A percentile compares a stretch with the other conserved stretches of the same genome.
phyloP scores from a whole-genome alignment of 176 grass and related monocot genomes.

The Aegilops tauschii region DNA sequence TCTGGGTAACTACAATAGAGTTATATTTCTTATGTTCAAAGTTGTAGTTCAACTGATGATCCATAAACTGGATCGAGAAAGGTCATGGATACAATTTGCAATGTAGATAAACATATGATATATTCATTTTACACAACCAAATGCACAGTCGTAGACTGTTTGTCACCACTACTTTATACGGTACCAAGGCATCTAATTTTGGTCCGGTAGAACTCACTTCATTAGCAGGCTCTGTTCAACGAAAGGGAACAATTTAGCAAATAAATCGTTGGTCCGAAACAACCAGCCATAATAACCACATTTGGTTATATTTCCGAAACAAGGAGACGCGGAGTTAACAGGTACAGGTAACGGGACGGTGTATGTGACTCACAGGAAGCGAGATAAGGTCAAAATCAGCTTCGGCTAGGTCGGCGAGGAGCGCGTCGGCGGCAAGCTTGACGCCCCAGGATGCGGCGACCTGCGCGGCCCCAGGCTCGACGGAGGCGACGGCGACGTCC shows the following conservation, averaged over 20 bases:
- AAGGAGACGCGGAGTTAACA: neutral
- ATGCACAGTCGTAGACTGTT: neutral
- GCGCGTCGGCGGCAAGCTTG: slow-evolving; percentile 56
- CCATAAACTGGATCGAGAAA: neutral
- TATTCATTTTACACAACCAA: neutral
- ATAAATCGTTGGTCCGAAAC: neutral
- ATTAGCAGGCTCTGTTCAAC: neutral
- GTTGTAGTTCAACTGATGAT: neutral
- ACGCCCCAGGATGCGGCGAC: slow-evolving; percentile 59
- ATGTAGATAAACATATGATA: neutral
- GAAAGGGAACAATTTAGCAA: neutral
- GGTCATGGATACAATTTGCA: neutral
- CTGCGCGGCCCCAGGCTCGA: slow-evolving; percentile 39
- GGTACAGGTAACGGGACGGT: neutral
- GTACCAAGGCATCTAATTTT: neutral
- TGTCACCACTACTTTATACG: neutral
- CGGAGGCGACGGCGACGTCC: slow-evolving; percentile 56
- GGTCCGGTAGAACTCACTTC: neutral
- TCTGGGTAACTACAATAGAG: neutral
- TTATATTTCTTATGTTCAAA: neutral
- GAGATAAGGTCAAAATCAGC: slow-evolving; percentile 67
- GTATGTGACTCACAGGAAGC: slow-evolving; percentile 43
- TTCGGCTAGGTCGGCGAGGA: slow-evolving; percentile 41
- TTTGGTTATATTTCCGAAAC: neutral
- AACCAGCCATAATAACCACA: neutral